These are phyloP conservation scores for Plantago lanceolata DNA, from an alignment of 305 asterid species.

Conservation along the genomic window DNA sequence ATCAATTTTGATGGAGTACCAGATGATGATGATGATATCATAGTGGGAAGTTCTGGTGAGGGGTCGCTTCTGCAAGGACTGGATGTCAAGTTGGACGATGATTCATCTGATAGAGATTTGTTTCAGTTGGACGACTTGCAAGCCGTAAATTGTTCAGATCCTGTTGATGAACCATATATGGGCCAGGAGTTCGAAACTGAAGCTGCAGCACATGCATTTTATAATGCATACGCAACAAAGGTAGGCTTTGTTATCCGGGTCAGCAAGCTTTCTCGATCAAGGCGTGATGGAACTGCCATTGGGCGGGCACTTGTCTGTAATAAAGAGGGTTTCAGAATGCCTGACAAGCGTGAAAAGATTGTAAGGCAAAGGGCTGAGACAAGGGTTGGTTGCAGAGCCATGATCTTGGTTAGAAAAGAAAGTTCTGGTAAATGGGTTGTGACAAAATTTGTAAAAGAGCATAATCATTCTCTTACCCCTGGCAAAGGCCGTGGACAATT, in stretches of 20 bases:
- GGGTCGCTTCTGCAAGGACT: conserved; percentile 50
- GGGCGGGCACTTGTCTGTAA: conserved; percentile 97
- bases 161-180: conserved; percentile 63
- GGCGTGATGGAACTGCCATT: conserved; percentile 93
- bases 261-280: conserved; percentile 94
- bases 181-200: conserved; percentile 95
- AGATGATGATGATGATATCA: conserved; percentile 45
- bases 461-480: conserved; percentile 76
- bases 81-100: conserved; percentile 62
- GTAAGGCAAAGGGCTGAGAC: conserved; percentile 92
- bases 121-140: conserved; percentile 56
- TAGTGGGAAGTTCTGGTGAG: conserved; percentile 49
- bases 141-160: conserved; percentile 39
- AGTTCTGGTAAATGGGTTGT: conserved; percentile 80
- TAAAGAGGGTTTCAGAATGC: conserved; percentile 90
- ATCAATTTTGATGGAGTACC: conserved; percentile 45
- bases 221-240: conserved; percentile 75
- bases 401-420: conserved; percentile 84
- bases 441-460: conserved; percentile 85
- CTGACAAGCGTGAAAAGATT: conserved; percentile 86
- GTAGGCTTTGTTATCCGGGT: conserved; percentile 84
- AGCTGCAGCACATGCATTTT: conserved; percentile 90
- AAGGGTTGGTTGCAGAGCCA: conserved; percentile 95
- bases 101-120: conserved; percentile 53
- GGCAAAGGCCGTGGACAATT: conserved; percentile 84